Evolutionary conservation across 768 basidiomycete species (phyloP).

Genomic region (Lyophyllum atratum): DNA sequence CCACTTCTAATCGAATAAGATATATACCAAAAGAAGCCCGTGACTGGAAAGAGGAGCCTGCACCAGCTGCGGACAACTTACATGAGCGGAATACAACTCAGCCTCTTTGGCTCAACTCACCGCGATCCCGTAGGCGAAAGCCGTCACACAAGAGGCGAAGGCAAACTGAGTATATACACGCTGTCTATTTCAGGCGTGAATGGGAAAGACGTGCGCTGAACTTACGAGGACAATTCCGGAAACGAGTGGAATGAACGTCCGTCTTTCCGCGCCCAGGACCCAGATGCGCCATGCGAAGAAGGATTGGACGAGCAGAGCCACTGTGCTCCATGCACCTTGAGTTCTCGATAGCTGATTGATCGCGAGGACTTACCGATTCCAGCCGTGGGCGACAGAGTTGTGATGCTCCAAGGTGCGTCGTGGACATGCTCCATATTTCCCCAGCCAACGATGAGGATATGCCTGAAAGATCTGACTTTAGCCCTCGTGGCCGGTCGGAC

Average conservation of each 20-base stretch:
- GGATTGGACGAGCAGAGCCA: neutral
- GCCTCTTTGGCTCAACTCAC: too few species aligned
- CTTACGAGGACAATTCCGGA: neutral
- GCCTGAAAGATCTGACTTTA: too few species aligned
- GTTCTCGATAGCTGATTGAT: too few species aligned
- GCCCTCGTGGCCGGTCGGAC: too few species aligned
- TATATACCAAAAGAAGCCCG: too few species aligned
- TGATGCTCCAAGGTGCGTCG: neutral
- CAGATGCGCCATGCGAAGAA: neutral
- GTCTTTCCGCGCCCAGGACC: neutral
- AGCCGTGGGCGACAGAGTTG: neutral
- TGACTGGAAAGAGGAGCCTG: too few species aligned
- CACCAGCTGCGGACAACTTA: too few species aligned
- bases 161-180: neutral
- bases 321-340: too few species aligned
- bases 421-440: too few species aligned
- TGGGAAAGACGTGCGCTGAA: neutral
- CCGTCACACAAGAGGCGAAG: neutral
- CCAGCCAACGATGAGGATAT: too few species aligned
- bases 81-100: too few species aligned
- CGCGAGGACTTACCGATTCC: neutral
- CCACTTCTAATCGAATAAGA: too few species aligned
- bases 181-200: neutral
- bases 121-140: neutral
- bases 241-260: neutral